Base-by-base conservation (phyloP, 495 filamentous ascomycete species). In the Tuber brumale region DNA sequence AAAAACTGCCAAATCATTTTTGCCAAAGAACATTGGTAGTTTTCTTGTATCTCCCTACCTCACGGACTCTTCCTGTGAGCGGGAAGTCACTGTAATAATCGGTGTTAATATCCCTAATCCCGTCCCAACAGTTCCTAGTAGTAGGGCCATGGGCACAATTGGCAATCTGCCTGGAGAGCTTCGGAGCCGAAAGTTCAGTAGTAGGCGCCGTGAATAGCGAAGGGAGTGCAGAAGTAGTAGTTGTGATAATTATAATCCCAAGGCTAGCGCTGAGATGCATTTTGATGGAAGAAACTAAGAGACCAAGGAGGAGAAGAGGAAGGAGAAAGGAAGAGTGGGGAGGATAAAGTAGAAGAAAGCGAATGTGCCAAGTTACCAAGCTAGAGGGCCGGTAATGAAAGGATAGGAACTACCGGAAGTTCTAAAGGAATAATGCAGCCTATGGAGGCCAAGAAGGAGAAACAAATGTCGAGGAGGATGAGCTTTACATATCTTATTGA, bases 31-130 rank as follows among this genome's bases (percentile, higher is more conserved):
- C 19, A 35, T 66, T 35, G 14, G 27, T 66, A 18, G 5, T 8
- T 35, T 18, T 6, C 14, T 35, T 66, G 12, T 31, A 35, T 66
- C 27, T 35, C 57, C 75, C 43, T 80, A 81, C 82, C 77, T 85
- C 84, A 69, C 83, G 80, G 41, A 83, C 85, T 31, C 84, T 85
- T 45, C 85, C 85, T 35, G 85, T 86, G 75, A 87, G 81, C 5
- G 88, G 89, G 1, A 83, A 85, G 0, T 76, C 82, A 19, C 77
- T 81, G 31, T 85, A 85, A 74, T 88, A 90, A 79, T 90, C 86
- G 1, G 88, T 89, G 57, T 87, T 80, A 80, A 89, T 88, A 75
- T 85, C 83, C 75, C 86, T 87, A 31, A 85, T 81, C 70, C 85
- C 84, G 35, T 66, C 57, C 85, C 86, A 87, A 73, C 83, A 76